Evolutionary conservation across 2,329 filamentous ascomycete genomes (phyloP).

Genomic region (Parafenestella ontariensis): DNA sequence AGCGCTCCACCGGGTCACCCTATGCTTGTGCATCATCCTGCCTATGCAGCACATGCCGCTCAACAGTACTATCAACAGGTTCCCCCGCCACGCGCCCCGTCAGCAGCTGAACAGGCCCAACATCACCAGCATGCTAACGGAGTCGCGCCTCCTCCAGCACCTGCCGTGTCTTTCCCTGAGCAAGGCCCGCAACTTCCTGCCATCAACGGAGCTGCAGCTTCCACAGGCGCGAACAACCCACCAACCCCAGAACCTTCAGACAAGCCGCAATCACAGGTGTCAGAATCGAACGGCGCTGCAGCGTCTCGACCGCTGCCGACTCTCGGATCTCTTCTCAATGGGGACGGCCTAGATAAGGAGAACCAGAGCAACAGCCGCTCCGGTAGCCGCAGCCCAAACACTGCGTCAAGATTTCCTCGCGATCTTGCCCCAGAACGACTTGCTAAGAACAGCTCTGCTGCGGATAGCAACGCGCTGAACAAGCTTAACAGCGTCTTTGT

Average conservation of each 20-base stretch:
- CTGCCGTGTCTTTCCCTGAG: constrained; percentile 34
- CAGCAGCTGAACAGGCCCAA: constrained; percentile 49
- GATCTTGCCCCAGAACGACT: constrained; percentile 43
- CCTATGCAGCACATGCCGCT: constrained; percentile 39
- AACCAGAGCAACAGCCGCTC: constrained; percentile 47
- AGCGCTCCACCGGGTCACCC: constrained; percentile 45
- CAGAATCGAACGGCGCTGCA: constrained; percentile 34
- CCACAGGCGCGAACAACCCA: constrained; percentile 34
- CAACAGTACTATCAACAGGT: constrained; percentile 45
- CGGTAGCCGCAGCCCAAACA: constrained; percentile 52
- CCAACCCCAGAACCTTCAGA: constrained; percentile 40
- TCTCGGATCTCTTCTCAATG: constrained; percentile 43
- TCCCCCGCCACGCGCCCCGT: constrained; percentile 50
- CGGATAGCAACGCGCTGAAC: constrained; percentile 40
- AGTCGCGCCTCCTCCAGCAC: constrained; percentile 26
- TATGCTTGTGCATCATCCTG: constrained; percentile 36
- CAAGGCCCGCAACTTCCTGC: constrained; percentile 47
- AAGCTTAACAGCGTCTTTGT: constrained; percentile 47
- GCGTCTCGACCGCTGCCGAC: constrained; percentile 56
- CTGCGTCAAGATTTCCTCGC: constrained; percentile 34
- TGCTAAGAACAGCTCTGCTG: constrained; percentile 41
- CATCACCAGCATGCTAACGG: constrained; percentile 52
- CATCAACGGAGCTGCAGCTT: constrained; percentile 36
- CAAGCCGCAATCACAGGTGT: constrained; percentile 55
- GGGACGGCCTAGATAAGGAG: constrained; percentile 34